phyloP scores from a whole-genome alignment of 164 flowering plant species.

The Nymphaea thermarum region DNA sequence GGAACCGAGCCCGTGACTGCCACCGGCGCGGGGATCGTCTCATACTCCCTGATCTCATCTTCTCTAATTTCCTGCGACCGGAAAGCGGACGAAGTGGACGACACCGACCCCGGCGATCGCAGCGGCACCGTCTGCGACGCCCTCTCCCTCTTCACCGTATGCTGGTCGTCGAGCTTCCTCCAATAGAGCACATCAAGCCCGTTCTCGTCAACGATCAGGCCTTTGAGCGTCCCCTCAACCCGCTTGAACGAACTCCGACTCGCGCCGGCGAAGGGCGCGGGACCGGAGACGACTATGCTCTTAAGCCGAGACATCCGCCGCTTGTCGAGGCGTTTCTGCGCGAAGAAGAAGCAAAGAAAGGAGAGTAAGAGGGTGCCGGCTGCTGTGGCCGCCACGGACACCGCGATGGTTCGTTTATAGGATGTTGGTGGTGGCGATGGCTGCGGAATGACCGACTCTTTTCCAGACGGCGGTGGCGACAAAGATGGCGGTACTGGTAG shows the following conservation, averaged over 20 bases:
- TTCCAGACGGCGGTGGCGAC: constrained; percentile 4
- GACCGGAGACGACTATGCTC: not conserved
- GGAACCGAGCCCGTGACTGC: too few species aligned
- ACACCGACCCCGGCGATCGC: too few species aligned
- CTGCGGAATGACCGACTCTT: constrained; percentile 1
- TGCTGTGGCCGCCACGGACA: constrained; percentile 56
- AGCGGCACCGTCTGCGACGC: too few species aligned
- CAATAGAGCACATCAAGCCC: constrained; percentile 88
- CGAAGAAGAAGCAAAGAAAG: constrained; percentile 38
- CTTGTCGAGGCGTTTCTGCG: constrained; percentile 11
- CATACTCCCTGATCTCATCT: too few species aligned
- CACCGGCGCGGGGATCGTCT: too few species aligned
- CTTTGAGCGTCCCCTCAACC: constrained; percentile 39
- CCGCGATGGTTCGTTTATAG: constrained; percentile 13
- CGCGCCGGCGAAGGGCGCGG: constrained; percentile 7
- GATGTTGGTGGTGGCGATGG: not conserved
- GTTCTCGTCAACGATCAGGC: constrained; percentile 73
- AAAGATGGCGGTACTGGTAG: not conserved
- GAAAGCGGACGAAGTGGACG: too few species aligned
- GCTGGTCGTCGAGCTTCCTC: constrained; percentile 37
- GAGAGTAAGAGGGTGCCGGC: constrained; percentile 48
- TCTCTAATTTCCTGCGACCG: too few species aligned
- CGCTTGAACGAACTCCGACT: constrained; percentile 15
- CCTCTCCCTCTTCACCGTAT: constrained; percentile 14
- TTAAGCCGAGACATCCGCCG: constrained; percentile 1